Conservation (phyloP, 129 eudicot species). For the Flaveria trinervia region DNA sequence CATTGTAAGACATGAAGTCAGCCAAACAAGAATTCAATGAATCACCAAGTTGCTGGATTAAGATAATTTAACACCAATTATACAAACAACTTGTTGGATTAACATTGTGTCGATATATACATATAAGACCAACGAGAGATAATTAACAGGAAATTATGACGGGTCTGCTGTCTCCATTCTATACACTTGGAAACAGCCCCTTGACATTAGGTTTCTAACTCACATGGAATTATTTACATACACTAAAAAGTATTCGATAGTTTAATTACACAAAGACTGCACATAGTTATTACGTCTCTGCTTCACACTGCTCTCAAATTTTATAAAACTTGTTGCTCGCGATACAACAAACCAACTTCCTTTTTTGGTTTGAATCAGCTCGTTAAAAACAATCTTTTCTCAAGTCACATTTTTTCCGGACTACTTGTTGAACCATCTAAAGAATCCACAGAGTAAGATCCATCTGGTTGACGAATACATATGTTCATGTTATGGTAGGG, state of each 20-base stretch:
- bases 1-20: too few relatives aligned
- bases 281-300: conserved; percentile 6
- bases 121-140: conserved; percentile 24
- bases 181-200: conserved; percentile 60
- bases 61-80: neutral
- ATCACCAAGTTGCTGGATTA: too few relatives aligned
- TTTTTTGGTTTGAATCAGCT: neutral
- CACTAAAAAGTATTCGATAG: conserved; percentile 16
- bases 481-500: conserved; percentile 76
- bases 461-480: conserved; percentile 86
- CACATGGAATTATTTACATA: conserved; percentile 34
- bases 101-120: conserved; percentile 28
- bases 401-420: conserved; percentile 40
- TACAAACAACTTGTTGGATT: conserved; percentile 2
- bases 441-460: conserved; percentile 75
- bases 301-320: conserved; percentile 21
- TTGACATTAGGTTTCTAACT: conserved; percentile 16
- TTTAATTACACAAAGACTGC: conserved; percentile 20
- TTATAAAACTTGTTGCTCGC: conserved; percentile 29
- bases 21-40: too few relatives aligned
- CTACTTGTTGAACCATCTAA: conserved; percentile 60
- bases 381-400: neutral
- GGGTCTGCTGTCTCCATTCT: conserved; percentile 43
- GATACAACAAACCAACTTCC: conserved; percentile 32
- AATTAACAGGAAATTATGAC: conserved; percentile 24